Conservation (phyloP, 2,329 filamentous ascomycete species). For the Pestalotiopsis sp. region DNA sequence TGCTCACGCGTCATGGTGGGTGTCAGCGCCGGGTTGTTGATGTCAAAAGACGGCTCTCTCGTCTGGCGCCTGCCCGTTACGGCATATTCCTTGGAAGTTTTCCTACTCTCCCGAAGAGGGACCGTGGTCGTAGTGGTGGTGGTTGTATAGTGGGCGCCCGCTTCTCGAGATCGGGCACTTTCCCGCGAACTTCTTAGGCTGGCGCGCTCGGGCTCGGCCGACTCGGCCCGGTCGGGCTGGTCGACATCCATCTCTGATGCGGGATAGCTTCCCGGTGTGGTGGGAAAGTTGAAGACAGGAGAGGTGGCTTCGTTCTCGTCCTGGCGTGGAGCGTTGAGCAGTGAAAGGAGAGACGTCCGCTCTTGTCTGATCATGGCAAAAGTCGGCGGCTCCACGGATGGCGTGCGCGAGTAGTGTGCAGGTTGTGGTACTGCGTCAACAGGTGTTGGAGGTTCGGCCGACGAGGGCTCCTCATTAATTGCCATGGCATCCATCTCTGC, state of each 20-base stretch:
- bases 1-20: constrained; percentile 72
- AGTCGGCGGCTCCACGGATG: constrained; percentile 62
- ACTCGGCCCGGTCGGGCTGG: neutral
- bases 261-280: constrained; percentile 35
- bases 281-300: constrained; percentile 40
- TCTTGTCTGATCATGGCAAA: constrained; percentile 54
- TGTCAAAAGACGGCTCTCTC: constrained; percentile 44
- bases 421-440: constrained; percentile 20
- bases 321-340: constrained; percentile 56
- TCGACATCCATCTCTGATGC: neutral
- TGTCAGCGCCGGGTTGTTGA: constrained; percentile 58
- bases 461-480: constrained; percentile 26
- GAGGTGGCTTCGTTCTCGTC: constrained; percentile 32
- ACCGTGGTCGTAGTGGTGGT: constrained; percentile 51
- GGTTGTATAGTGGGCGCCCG: constrained; percentile 45
- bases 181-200: constrained; percentile 16
- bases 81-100: constrained; percentile 42
- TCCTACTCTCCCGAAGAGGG: constrained; percentile 47
- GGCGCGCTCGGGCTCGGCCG: neutral
- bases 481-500: constrained; percentile 48
- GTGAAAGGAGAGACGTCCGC: constrained; percentile 60
- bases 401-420: constrained; percentile 54
- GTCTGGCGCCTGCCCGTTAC: constrained; percentile 44
- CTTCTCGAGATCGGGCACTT: constrained; percentile 39
- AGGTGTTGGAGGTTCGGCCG: constrained; percentile 32